Evolutionary conservation across 1,284 basidiomycete species (phyloP).

Genomic region (Cryptococcus hybrid): DNA sequence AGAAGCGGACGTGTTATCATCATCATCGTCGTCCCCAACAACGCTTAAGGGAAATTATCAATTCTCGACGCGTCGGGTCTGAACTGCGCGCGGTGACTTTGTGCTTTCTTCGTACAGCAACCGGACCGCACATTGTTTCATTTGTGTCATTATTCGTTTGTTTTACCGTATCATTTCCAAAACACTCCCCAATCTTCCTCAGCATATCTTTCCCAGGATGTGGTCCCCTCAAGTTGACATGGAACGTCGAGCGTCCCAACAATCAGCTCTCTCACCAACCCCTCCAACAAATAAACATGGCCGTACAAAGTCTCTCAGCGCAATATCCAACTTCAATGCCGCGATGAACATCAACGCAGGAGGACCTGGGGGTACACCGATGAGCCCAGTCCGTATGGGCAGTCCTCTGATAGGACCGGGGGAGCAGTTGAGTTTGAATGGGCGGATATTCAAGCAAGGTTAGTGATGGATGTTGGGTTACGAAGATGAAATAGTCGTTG

Average conservation of each 20-base stretch:
- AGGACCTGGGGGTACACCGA: background rate
- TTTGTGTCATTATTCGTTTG: too few relatives aligned
- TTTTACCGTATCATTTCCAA: too few relatives aligned
- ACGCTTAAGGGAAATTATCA: too few relatives aligned
- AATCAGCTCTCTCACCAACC: background rate
- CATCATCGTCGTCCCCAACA: too few relatives aligned
- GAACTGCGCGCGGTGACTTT: too few relatives aligned
- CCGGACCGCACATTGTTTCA: too few relatives aligned
- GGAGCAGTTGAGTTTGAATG: conserved; percentile 63
- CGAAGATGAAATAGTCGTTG: background rate
- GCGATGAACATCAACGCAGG: conserved; percentile 1
- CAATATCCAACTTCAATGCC: conserved; percentile 2
- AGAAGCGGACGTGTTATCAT: too few relatives aligned
- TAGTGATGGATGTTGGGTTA: background rate
- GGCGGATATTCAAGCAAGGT: conserved; percentile 59
- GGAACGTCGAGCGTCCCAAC: conserved; percentile 13
- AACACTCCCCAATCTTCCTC: too few relatives aligned
- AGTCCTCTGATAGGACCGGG: conserved; percentile 33
- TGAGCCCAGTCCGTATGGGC: conserved; percentile 6
- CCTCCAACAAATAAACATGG: conserved; percentile 12
- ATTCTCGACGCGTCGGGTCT: too few relatives aligned
- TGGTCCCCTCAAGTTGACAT: conserved; percentile 10
- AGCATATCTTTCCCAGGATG: background rate
- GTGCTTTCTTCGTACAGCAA: too few relatives aligned
- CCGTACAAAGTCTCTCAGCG: conserved; percentile 22